phyloP scores from a whole-genome alignment of 2,329 filamentous ascomycete genomes.

The Xylaria multiplex region DNA sequence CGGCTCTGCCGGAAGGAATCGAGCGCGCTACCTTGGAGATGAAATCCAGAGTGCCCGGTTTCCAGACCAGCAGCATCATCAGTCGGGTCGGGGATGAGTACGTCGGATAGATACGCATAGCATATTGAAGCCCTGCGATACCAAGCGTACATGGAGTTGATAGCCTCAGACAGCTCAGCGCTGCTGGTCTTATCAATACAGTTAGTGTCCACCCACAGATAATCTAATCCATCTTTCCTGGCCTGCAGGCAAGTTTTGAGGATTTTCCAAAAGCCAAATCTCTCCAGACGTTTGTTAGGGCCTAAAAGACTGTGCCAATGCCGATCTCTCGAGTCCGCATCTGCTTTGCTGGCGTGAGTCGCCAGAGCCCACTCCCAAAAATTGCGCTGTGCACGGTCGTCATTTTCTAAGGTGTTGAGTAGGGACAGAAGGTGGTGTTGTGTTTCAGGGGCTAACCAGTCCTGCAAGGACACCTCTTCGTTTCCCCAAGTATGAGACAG shows the following conservation, averaged over 20 bases:
- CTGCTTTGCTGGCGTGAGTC: not conserved
- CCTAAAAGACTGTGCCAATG: not conserved
- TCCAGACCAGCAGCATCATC: not conserved
- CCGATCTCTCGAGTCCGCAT: not conserved
- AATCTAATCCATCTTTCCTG: conserved; percentile 20
- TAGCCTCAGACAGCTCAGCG: conserved; percentile 23
- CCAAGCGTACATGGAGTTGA: conserved; percentile 29
- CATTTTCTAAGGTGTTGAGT: conserved; percentile 8
- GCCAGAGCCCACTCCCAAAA: not conserved
- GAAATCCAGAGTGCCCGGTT: not conserved
- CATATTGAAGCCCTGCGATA: conserved; percentile 22
- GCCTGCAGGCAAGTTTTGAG: conserved; percentile 23
- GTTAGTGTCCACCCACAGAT: conserved; percentile 28
- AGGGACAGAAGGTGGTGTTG: conserved; percentile 11
- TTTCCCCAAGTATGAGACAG: conserved; percentile 25
- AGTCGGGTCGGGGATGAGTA: not conserved
- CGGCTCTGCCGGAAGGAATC: conserved; percentile 20
- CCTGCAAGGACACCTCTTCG: conserved; percentile 24
- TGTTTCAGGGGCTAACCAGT: conserved; percentile 10
- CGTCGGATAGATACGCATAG: conserved; percentile 28
- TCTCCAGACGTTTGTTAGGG: not conserved
- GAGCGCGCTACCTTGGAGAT: conserved; percentile 8
- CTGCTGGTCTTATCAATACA: conserved; percentile 30
- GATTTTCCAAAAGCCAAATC: conserved; percentile 27
- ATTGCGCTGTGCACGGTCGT: not conserved